A percentile compares a stretch with the other conserved stretches of the same genome.
These are phyloP conservation scores for Cinchona pubescens DNA, from an alignment of 257 asterid species.

Conservation along the genomic window DNA sequence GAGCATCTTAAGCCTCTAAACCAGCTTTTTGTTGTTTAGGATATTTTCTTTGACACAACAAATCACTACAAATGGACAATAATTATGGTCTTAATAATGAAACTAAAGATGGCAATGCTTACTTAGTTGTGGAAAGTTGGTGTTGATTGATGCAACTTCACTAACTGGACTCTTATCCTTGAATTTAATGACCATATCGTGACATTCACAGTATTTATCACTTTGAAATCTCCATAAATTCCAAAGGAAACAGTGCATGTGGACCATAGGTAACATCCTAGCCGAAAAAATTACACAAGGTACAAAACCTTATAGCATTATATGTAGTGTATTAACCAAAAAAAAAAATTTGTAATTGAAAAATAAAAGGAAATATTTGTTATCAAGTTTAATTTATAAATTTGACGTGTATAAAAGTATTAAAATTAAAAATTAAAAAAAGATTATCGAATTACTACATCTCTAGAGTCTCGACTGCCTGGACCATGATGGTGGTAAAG, in stretches of 20 bases:
- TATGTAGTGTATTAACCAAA: background rate
- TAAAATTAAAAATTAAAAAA: too few species aligned
- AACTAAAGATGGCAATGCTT: conserved; percentile 31
- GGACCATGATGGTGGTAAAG: too few species aligned
- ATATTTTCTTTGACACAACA: conserved; percentile 6
- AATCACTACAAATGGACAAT: conserved; percentile 25
- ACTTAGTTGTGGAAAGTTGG: conserved; percentile 45
- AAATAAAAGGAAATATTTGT: too few species aligned
- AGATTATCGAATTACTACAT: too few species aligned
- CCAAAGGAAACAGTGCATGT: background rate
- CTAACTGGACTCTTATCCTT: background rate
- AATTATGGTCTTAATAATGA: conserved; percentile 26
- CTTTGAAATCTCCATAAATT: background rate
- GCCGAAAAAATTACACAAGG: background rate
- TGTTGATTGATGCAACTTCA: conserved; percentile 46
- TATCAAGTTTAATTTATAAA: too few species aligned
- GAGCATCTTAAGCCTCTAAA: conserved; percentile 48
- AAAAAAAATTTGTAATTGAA: too few species aligned
- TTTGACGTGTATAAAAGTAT: too few species aligned
- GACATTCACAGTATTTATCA: conserved; percentile 1
- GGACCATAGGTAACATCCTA: background rate
- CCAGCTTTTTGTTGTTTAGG: conserved; percentile 21
- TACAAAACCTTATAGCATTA: background rate
- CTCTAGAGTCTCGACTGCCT: too few species aligned
- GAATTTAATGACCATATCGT: conserved; percentile 1